Percentiles rank a stretch among this genome's conserved stretches.
phyloP scores from a whole-genome alignment of 208 protist species.

The Borovskyia barvae region DNA sequence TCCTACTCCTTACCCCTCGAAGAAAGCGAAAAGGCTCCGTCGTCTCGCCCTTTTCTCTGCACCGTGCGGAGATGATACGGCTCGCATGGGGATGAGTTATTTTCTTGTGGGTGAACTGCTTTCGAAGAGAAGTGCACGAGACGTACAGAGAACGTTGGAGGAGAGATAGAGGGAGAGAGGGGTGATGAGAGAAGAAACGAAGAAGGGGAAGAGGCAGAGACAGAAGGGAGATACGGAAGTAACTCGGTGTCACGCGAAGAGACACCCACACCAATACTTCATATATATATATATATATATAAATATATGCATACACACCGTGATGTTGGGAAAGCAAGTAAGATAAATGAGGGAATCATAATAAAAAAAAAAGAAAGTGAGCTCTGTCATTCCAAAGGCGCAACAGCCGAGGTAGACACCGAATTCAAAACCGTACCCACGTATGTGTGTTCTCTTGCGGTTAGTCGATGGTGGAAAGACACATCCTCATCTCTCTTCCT shows the following conservation, averaged over 20 bases:
- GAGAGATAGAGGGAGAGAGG: background rate
- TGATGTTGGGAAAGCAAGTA: background rate
- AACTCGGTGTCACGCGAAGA: too few species aligned
- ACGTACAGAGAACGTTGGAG: background rate
- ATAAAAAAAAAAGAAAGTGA: background rate
- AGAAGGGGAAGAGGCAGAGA: too few species aligned
- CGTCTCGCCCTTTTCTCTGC: background rate
- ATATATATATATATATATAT: background rate
- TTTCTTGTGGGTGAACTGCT: background rate
- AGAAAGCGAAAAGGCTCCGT: too few species aligned
- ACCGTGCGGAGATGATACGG: background rate
- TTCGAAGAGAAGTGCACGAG: background rate
- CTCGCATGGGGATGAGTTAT: background rate
- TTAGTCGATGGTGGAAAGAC: too few species aligned
- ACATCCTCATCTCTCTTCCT: too few species aligned
- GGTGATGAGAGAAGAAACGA: background rate
- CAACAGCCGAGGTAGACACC: too few species aligned
- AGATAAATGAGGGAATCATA: background rate
- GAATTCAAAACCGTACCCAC: too few species aligned
- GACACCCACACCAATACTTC: constrained; percentile 1
- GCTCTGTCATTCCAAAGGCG: too few species aligned
- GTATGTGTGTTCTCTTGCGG: too few species aligned
- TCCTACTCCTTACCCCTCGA: too few species aligned
- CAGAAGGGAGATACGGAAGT: too few species aligned
- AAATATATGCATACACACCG: background rate